A percentile compares a stretch with the other conserved stretches of the same genome.
Conservation (phyloP, 768 basidiomycete genomes). For the Cystofilobasidium ferigula region DNA sequence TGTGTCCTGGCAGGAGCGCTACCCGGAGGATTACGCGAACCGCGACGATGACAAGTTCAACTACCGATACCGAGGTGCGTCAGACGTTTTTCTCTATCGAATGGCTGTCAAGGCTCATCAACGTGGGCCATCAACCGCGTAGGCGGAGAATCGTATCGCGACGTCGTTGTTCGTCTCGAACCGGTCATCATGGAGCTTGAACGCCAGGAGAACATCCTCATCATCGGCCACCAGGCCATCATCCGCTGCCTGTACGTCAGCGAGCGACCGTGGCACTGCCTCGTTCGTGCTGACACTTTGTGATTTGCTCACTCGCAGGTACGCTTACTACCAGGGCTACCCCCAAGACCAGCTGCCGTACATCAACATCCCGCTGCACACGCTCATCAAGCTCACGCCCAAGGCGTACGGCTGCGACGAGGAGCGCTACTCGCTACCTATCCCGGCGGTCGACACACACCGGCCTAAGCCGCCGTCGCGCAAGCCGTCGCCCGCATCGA, state of each 20-base stretch:
- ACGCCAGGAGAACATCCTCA: conserved; percentile 89
- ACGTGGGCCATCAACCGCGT: not conserved
- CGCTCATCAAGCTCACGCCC: conserved; percentile 63
- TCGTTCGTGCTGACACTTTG: not conserved
- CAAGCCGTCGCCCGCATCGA: conserved; percentile 14
- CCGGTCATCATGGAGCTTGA: conserved; percentile 99
- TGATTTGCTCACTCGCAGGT: conserved; percentile 36
- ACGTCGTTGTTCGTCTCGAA: conserved; percentile 87
- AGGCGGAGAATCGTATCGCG: conserved; percentile 91
- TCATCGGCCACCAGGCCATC: conserved; percentile 74
- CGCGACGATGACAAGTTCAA: conserved; percentile 99
- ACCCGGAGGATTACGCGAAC: conserved; percentile 96
- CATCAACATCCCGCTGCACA: conserved; percentile 92
- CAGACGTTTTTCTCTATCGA: not conserved
- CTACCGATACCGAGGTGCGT: conserved; percentile 73
- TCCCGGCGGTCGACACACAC: conserved; percentile 71
- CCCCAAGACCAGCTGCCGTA: conserved; percentile 91
- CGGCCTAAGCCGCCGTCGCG: conserved; percentile 17
- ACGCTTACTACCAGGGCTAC: conserved; percentile 81
- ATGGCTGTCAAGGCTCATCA: no score
- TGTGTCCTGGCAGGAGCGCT: conserved; percentile 51
- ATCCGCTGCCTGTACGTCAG: conserved; percentile 24
- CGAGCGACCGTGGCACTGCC: not conserved
- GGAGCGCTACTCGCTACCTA: conserved; percentile 81
- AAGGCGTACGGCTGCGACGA: conserved; percentile 94